Conservation (phyloP, 148 eudicot species). For the Fallopia convolvulus region DNA sequence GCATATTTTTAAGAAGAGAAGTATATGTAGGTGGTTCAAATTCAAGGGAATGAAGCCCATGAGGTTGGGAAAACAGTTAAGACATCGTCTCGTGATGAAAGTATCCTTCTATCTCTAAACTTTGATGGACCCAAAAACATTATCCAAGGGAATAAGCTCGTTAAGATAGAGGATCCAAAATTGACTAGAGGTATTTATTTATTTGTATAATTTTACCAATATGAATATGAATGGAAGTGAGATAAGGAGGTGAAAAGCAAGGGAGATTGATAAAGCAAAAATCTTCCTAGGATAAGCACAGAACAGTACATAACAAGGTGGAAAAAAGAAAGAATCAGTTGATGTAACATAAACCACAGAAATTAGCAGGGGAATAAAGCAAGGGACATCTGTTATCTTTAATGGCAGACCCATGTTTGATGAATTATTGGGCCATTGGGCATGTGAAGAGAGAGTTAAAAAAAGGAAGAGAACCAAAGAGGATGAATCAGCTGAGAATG, state of each 20-base stretch:
- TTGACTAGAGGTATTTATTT: not conserved
- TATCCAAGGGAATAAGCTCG: not conserved
- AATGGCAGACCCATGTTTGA: not conserved
- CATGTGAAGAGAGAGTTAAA: not conserved
- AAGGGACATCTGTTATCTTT: not conserved
- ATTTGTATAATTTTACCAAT: not conserved
- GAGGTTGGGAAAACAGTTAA: too few relatives aligned
- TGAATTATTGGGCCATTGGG: constrained; percentile 8
- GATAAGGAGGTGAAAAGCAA: not conserved
- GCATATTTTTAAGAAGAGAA: too few relatives aligned
- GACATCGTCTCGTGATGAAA: too few relatives aligned
- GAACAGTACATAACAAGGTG: not conserved
- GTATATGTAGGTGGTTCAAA: too few relatives aligned
- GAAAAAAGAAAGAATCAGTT: not conserved
- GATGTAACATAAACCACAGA: not conserved
- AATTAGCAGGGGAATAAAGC: constrained; percentile 1
- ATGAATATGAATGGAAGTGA: not conserved
- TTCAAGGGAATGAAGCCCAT: too few relatives aligned
- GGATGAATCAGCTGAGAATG: constrained; percentile 2
- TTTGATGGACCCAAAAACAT: too few relatives aligned
- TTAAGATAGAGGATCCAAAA: not conserved
- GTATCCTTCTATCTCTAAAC: too few relatives aligned
- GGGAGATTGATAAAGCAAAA: not conserved
- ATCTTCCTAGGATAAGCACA: constrained; percentile 4
- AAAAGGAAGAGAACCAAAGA: not conserved